Base-by-base conservation (phyloP, 768 basidiomycete genomes). In the Cantharellus cinnabarinus region DNA sequence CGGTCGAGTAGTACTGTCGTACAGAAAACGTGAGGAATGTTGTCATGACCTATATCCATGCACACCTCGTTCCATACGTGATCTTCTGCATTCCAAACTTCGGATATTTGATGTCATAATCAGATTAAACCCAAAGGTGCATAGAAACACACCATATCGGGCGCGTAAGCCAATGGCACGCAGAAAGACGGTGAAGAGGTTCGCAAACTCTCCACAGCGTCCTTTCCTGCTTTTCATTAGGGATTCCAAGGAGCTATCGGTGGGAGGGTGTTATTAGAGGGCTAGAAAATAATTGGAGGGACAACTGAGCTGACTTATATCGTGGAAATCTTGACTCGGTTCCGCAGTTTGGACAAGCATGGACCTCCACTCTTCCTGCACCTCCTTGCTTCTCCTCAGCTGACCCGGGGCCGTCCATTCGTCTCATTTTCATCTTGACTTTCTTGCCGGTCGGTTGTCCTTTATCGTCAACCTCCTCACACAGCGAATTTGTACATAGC, bases 11-110 rank as follows among this genome's bases (percentile, higher is more conserved):
- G 53, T 65, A 65, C 63, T 66, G 58, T 42, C 7, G 29, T 14
- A 10, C 10, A 38, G 20, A 29, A 29, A 29, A 29, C 20, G 20
- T 29, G 20, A 29, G 20, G 20, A 29, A 29, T 29, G 20, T 29
- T 29, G 20, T 29, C 20, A 29, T 29, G 20, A 29, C 20, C 20
- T 29, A 29, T 29, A 29, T 29, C 20, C 20, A 29, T 1, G 61
- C 61, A 2, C 64, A 68, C 65, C 66, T 71, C 71, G 51, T 65
- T 66, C 72, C 72, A 74, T 4, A 74, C 72, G 59, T 74, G 73
- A 63, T 74, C 73, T 63, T 73, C 72, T 20, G 57, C 61, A 58
- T 67, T 67, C 67, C 67, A 68, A 42, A 68, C 65, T 60, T 37
- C 3, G 52, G 38, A 37, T n/a, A 41, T 29, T 29, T 62, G 20